Evolutionary conservation across 2,329 filamentous ascomycete genomes (phyloP), one percentile per base, ranked within the genome.

Genomic region (Ophiocordyceps australis): DNA sequence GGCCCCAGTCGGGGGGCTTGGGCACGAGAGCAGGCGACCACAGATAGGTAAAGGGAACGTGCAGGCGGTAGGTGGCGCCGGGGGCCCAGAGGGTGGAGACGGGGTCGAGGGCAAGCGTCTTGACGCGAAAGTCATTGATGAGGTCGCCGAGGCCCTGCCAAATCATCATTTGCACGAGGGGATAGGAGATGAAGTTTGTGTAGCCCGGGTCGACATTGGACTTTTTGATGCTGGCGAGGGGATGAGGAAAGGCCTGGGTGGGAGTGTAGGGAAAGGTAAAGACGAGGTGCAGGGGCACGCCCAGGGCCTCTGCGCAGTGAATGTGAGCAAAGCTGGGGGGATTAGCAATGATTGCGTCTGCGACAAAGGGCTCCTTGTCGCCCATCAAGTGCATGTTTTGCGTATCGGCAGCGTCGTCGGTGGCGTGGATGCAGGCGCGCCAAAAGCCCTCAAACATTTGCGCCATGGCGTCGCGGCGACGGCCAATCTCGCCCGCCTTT

Each of bases 71-170:
- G 0, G 77, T 62, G 20, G 76, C 65, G 0, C 75, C 76, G 0
- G 78, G 77, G 0, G 77, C 79, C 77, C 77, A 83, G 1, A 83
- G 52, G 0, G 72, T 79, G 19, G 72, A 78, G 3, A 86, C 69
- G 0, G 76, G 74, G 34, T 85, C 78, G 0, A 86, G 51, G 2
- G 64, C 65, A 1, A 86, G 53, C 0, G 70, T 79, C 28, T 72
- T 67, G 5, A 69, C 59, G 24, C 80, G 62, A 37, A 85, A 82
- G 16, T 68, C 57, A 39, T 86, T 86, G 35, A 86, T 65, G 16
- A 86, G 52, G 43, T 85, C 79, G 3, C 79, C 79, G 1, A 86
- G 57, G 0, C 83, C 85, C 47, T 93, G 82, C 83, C 83, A 93
- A 2, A 82, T 77, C 64, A 86, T 80, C 67, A 81, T 75, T 42